Percentiles rank a stretch among this genome's conserved stretches.
These are phyloP conservation scores for Antarctomyces pellizariae DNA, from an alignment of 495 filamentous ascomycete species.

Conservation along the genomic window DNA sequence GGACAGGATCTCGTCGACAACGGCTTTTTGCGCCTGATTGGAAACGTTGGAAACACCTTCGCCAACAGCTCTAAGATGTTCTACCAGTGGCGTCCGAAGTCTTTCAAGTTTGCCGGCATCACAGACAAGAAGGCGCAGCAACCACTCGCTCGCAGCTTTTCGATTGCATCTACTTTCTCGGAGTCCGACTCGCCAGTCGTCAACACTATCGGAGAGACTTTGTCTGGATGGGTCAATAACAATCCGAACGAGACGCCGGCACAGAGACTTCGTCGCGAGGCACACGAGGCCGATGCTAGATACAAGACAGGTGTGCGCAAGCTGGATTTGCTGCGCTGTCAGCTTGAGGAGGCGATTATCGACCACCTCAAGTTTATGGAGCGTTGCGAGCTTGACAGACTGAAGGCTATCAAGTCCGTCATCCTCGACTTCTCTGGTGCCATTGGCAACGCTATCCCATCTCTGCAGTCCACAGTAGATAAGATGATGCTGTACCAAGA, in stretches of 20 bases:
- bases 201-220: conserved; percentile 61
- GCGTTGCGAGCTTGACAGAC: conserved; percentile 83
- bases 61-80: conserved; percentile 92
- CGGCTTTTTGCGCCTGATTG: conserved; percentile 76
- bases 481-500: conserved; percentile 99
- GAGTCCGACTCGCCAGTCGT: conserved; percentile 52
- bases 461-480: conserved; percentile 81
- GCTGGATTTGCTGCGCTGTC: conserved; percentile 76
- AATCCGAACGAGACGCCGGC: conserved; percentile 79
- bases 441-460: conserved; percentile 95
- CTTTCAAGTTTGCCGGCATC: conserved; percentile 67
- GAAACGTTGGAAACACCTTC: conserved; percentile 85
- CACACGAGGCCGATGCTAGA: conserved; percentile 71
- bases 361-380: conserved; percentile 89
- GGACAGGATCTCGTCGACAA: conserved; percentile 77
- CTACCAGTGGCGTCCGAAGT: conserved; percentile 90
- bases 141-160: conserved; percentile 42
- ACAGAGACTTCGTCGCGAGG: conserved; percentile 72
- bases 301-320: conserved; percentile 73
- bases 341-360: conserved; percentile 82
- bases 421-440: conserved; percentile 94
- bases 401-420: conserved; percentile 95
- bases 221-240: conserved; percentile 77
- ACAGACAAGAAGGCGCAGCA: conserved; percentile 79
- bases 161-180: conserved; percentile 27